These are phyloP conservation scores for Grigorovia transvaalensis DNA, from an alignment of 805 yeast species.

Conservation along the genomic window DNA sequence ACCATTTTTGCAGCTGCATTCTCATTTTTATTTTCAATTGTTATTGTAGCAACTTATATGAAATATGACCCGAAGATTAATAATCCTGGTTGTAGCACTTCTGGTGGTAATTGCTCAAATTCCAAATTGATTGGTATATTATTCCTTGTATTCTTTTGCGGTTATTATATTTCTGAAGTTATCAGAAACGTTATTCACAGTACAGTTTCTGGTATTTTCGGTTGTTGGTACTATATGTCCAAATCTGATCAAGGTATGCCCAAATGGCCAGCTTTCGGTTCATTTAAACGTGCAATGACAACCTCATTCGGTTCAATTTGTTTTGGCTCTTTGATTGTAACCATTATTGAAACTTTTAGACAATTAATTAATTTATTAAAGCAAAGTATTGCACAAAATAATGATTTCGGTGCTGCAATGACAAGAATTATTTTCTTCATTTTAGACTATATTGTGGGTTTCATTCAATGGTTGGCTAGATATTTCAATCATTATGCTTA, in stretches of 20 bases:
- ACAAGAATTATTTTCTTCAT: constrained; percentile 44
- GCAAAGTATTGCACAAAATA: constrained; percentile 29
- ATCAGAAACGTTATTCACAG: constrained; percentile 71
- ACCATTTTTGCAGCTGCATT: constrained; percentile 50
- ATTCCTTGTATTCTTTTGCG: constrained; percentile 70
- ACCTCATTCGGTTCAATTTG: constrained; percentile 86
- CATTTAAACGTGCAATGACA: constrained; percentile 70
- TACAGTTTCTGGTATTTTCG: constrained; percentile 73
- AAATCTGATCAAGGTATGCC: constrained; percentile 73
- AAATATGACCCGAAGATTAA: constrained; percentile 52
- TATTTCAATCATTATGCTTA: constrained; percentile 89
- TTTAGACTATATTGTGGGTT: constrained; percentile 48
- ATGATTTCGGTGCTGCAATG: constrained; percentile 41
- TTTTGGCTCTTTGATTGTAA: constrained; percentile 69
- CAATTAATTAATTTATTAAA: constrained; percentile 44
- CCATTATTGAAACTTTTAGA: constrained; percentile 57
- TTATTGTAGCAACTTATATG: constrained; percentile 66
- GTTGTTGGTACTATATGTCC: constrained; percentile 83
- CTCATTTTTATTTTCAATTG: constrained; percentile 53
- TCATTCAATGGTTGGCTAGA: constrained; percentile 68
- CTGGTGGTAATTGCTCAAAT: constrained; percentile 47
- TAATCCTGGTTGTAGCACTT: constrained; percentile 41
- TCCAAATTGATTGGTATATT: constrained; percentile 58
- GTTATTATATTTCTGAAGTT: constrained; percentile 75
- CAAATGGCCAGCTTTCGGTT: constrained; percentile 65